phyloP scores from a whole-genome alignment of 768 basidiomycete genomes.

The Clitopilus hobsonii region DNA sequence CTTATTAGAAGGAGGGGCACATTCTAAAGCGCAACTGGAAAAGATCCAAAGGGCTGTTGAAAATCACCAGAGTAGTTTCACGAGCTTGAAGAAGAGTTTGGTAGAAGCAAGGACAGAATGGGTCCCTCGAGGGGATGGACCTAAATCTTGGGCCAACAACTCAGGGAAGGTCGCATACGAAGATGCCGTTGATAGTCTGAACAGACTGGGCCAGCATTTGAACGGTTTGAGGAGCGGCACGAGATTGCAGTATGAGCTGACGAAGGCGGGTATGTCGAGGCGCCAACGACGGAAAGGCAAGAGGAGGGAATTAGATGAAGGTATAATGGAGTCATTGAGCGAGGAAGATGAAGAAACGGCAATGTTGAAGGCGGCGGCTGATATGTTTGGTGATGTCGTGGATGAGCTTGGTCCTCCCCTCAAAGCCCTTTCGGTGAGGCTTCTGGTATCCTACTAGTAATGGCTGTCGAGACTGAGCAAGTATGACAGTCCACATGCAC shows the following conservation, averaged over 20 bases:
- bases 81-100: conserved; percentile 80
- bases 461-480: neutral
- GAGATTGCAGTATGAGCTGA: conserved; percentile 77
- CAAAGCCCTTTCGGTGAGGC: conserved; percentile 64
- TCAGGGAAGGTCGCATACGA: conserved; percentile 62
- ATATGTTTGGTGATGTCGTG: conserved; percentile 73
- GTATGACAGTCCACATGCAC: conserved; percentile 52
- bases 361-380: conserved; percentile 59
- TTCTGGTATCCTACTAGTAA: neutral
- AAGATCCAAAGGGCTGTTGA: conserved; percentile 77
- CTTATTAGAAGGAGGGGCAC: conserved; percentile 64
- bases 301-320: conserved; percentile 10
- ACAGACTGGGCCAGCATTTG: conserved; percentile 89
- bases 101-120: conserved; percentile 88
- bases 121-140: conserved; percentile 30
- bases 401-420: conserved; percentile 79
- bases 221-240: conserved; percentile 86
- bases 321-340: conserved; percentile 8
- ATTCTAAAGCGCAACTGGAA: conserved; percentile 50
- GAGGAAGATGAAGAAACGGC: conserved; percentile 30
- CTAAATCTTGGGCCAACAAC: conserved; percentile 19
- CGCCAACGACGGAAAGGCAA: conserved; percentile 15
- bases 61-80: conserved; percentile 86
- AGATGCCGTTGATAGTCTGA: conserved; percentile 83
- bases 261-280: conserved; percentile 44